phyloP scores from a whole-genome alignment of 1,284 basidiomycete genomes.

The Phenoliferia sp. region DNA sequence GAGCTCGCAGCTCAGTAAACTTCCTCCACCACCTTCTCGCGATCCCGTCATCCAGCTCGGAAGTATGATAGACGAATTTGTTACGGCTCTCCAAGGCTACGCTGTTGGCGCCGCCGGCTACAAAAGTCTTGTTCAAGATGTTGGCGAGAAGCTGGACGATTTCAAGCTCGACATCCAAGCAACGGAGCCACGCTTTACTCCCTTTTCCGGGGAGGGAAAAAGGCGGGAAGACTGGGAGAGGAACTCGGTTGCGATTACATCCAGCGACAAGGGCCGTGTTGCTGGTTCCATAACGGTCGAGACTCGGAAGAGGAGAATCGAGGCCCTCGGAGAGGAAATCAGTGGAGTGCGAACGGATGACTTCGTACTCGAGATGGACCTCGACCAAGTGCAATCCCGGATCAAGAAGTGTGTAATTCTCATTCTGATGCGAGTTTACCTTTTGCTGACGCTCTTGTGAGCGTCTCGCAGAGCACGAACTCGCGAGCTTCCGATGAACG shows the following conservation, averaged over 20 bases:
- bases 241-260: neutral
- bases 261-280: neutral
- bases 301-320: neutral
- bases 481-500: neutral
- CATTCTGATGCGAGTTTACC: neutral
- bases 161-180: neutral
- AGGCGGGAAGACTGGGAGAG: neutral
- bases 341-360: neutral
- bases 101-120: neutral
- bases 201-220: neutral
- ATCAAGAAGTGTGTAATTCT: neutral
- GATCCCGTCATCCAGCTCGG: neutral
- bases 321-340: neutral
- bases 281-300: neutral
- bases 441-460: neutral
- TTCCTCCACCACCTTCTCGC: neutral
- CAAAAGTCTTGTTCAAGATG: neutral
- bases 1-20: neutral
- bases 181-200: neutral
- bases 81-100: neutral
- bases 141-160: neutral
- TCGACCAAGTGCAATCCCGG: neutral
- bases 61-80: neutral
- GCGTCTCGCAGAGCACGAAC: neutral
- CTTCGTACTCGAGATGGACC: neutral